phyloP scores from a whole-genome alignment of 306 rosid species.

The Quillaja saponaria region DNA sequence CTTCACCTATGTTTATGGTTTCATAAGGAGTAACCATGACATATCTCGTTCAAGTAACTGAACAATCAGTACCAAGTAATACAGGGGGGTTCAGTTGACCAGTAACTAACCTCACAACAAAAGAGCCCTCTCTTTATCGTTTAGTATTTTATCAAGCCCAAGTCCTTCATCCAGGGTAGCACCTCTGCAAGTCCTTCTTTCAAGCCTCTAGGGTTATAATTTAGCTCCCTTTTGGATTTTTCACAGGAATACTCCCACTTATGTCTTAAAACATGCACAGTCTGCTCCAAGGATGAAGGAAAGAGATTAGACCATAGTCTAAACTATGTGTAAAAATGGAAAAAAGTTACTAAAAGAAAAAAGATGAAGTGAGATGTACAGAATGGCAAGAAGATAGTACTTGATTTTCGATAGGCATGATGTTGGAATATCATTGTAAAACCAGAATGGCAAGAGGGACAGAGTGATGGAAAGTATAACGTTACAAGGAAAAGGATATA shows the following conservation, averaged over 20 bases:
- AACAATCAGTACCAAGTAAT: no score
- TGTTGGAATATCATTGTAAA: no score
- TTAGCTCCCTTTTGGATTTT: conserved; percentile 52
- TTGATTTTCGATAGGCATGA: no score
- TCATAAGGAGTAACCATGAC: no score
- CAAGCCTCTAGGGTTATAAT: conserved; percentile 64
- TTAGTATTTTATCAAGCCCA: conserved; percentile 58
- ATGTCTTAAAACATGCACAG: conserved; percentile 65
- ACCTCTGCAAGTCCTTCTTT: conserved; percentile 81
- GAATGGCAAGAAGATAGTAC: background rate
- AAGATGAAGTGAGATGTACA: background rate
- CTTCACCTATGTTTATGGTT: no score
- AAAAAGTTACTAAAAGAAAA: background rate
- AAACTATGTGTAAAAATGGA: background rate
- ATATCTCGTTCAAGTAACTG: no score
- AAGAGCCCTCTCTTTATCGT: background rate
- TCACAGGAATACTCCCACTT: conserved; percentile 75
- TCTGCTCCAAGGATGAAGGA: conserved; percentile 53
- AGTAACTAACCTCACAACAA: background rate
- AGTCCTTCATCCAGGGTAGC: conserved; percentile 70
- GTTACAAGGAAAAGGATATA: no score
- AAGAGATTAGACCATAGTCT: conserved; percentile 6
- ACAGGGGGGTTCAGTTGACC: no score
- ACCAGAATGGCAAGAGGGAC: no score
- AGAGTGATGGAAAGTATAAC: no score